Base-by-base conservation (phyloP, 1,139 yeast genomes). In the Meyerozyma athensensis region DNA sequence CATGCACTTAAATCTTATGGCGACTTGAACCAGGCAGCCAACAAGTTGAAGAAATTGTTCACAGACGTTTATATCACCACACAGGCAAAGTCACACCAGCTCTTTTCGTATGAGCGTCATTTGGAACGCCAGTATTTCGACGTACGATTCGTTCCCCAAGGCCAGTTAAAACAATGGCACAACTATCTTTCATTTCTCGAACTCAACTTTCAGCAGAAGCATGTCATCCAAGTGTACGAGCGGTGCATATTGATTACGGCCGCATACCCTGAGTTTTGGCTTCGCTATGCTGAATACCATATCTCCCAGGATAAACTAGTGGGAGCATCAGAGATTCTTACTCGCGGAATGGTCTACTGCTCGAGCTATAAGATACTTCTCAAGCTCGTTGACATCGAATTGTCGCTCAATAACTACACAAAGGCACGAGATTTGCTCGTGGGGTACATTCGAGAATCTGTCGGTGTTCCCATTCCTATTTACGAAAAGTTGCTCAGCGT, bases 51-150 rank as follows among this genome's bases (percentile, higher is more conserved):
- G 42, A 77, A 77, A 44, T 48, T 62, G 4, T 71, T 68, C 43
- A 60, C 63, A 4, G 84, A 80, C 45, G 59, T 74, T 2, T 83
- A 74, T 50, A 73, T 78, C 13, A 68, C 80, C 1, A 78, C 82
- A 0, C 92, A 84, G 49, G 73, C 67, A 44, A 73, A 73, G 36
- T 72, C 77, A 0, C 79, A 68, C 50, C 81, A 78, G 44, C 50
- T 82, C n/a, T 86, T 79, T 67, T 60, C 65, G 5, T 84, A 58
- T 54, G 96, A 87, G 53, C 67, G 74, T 41, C 59, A 62, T 10
- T 57, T 85, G n/a, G 54, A 62, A 14, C 56, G 73, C n/a, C 79
- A 74, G 7, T 79, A 68, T 49, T 79, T 63, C 47, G 70, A 71
- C 37, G 73, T 77, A 2, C 56, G 60, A 17, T 59, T 61, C 23